Evolutionary conservation across 2,329 filamentous ascomycete species (phyloP).

Genomic region (Daldinia sp.): DNA sequence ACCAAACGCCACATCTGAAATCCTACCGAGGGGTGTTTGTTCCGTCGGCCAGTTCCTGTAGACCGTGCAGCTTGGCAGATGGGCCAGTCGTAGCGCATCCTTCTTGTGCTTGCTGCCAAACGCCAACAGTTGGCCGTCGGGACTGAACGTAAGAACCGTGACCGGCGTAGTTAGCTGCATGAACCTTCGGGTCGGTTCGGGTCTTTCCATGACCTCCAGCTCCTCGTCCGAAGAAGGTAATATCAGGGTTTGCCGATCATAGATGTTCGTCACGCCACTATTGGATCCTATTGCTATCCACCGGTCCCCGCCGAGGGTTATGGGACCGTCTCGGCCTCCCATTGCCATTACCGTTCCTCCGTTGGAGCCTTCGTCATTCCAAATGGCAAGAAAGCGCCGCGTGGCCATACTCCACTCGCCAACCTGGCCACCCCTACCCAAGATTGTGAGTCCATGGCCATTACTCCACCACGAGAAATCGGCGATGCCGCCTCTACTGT

Average conservation of each 20-base stretch:
- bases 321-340: slow-evolving; percentile 75
- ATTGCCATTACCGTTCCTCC: slow-evolving; percentile 85
- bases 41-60: slow-evolving; percentile 97
- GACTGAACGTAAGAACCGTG: slow-evolving; percentile 82
- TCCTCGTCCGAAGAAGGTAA: slow-evolving; percentile 54
- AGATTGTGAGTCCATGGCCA: slow-evolving; percentile 82
- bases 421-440: slow-evolving; percentile 88
- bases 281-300: slow-evolving; percentile 91
- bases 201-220: slow-evolving; percentile 71
- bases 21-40: slow-evolving; percentile 86
- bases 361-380: slow-evolving; percentile 90
- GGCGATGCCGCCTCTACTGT: slow-evolving; percentile 84
- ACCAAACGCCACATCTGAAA: slow-evolving; percentile 79
- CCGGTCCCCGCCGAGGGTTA: slow-evolving; percentile 77
- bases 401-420: slow-evolving; percentile 85
- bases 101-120: slow-evolving; percentile 90
- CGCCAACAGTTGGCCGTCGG: slow-evolving; percentile 88
- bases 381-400: slow-evolving; percentile 79
- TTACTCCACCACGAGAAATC: slow-evolving; percentile 95
- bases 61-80: slow-evolving; percentile 91
- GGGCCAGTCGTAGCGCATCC: slow-evolving; percentile 87
- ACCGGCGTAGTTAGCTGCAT: slow-evolving; percentile 91
- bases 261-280: slow-evolving; percentile 92
- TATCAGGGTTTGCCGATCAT: slow-evolving; percentile 80
- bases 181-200: slow-evolving; percentile 78